Percentiles rank a stretch among this genome's conserved stretches.
phyloP scores from a whole-genome alignment of 176 grass and related monocot genomes.

The Puya raimondii region DNA sequence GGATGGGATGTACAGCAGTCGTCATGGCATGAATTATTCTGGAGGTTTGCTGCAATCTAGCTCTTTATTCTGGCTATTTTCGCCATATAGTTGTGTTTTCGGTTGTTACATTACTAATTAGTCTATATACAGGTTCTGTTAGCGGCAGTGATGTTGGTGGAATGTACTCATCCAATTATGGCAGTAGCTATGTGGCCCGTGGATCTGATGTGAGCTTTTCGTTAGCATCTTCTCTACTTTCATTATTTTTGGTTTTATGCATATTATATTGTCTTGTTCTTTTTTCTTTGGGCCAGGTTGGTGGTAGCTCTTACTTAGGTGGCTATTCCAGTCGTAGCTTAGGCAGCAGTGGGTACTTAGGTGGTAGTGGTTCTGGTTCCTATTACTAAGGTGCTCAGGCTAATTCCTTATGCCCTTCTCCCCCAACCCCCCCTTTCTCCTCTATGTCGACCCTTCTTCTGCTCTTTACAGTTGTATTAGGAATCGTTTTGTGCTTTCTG shows the following conservation, averaged over 20 bases:
- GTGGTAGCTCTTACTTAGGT: slow-evolving; percentile 59
- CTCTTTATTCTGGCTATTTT: slow-evolving; percentile 12
- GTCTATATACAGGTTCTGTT: slow-evolving; percentile 39
- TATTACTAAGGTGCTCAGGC: slow-evolving; percentile 65
- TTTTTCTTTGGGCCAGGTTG: slow-evolving; percentile 38
- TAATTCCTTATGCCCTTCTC: background rate
- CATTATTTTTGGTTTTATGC: background rate
- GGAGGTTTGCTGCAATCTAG: slow-evolving; percentile 35
- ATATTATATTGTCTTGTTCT: slow-evolving; percentile 2
- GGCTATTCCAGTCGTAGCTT: slow-evolving; percentile 48
- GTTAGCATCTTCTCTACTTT: background rate
- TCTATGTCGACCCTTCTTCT: background rate
- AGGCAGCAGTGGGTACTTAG: slow-evolving; percentile 45
- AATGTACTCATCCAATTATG: slow-evolving; percentile 53
- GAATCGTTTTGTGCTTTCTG: background rate
- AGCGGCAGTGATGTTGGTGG: slow-evolving; percentile 43
- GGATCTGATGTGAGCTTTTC: slow-evolving; percentile 70
- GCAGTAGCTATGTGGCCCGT: slow-evolving; percentile 44
- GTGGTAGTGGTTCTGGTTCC: slow-evolving; percentile 53
- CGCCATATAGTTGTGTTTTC: background rate
- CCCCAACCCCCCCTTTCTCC: too few relatives aligned
- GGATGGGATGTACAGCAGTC: slow-evolving; percentile 56
- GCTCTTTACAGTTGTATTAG: background rate
- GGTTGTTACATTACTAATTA: slow-evolving; percentile 7
- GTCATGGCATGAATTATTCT: slow-evolving; percentile 58